phyloP scores from a whole-genome alignment of 179 eudicot genomes.

The Monotropa hypopitys region DNA sequence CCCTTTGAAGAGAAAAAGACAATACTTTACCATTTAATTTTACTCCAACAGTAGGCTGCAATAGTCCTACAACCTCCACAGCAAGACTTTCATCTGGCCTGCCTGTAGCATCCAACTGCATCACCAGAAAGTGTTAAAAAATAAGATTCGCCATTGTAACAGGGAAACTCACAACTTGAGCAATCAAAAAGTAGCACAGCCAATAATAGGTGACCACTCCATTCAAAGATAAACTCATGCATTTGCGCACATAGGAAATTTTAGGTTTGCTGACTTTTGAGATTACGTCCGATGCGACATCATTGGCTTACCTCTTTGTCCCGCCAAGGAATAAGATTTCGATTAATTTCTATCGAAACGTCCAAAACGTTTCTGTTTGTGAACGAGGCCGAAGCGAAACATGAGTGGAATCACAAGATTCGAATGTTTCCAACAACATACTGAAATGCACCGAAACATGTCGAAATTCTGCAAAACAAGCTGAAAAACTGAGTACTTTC shows the following conservation, averaged over 20 bases:
- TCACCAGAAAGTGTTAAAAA: constrained; percentile 10
- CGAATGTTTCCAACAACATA: not conserved
- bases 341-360: not conserved
- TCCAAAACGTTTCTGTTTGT: not conserved
- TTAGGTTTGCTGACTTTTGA: not conserved
- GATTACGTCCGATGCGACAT: not conserved
- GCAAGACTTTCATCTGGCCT: constrained; percentile 94
- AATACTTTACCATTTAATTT: constrained; percentile 41
- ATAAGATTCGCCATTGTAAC: not conserved
- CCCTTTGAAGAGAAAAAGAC: constrained; percentile 84
- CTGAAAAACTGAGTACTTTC: not conserved
- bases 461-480: not conserved
- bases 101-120: constrained; percentile 90
- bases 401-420: not conserved
- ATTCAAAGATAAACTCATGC: not conserved
- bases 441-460: not conserved
- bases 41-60: constrained; percentile 45
- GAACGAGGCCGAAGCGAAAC: not conserved
- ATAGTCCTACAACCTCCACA: constrained; percentile 53
- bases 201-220: not conserved
- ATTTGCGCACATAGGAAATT: not conserved
- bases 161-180: not conserved
- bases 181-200: not conserved
- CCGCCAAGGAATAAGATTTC: not conserved
- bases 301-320: not conserved